Conservation (phyloP, 2,329 filamentous ascomycete species). For the Fusarium sublunatum region DNA sequence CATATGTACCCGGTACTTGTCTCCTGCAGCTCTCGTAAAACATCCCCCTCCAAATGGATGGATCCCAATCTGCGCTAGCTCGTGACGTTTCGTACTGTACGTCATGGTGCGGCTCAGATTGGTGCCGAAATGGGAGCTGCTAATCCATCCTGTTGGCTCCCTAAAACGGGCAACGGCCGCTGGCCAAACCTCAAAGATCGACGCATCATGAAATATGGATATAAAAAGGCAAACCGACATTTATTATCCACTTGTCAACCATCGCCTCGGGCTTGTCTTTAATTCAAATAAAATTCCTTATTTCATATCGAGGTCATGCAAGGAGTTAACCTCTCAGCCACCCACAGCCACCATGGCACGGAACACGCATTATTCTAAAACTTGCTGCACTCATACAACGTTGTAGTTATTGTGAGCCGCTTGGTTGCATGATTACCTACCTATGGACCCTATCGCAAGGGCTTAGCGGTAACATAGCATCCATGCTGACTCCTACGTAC, state of each 20-base stretch:
- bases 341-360: constrained; percentile 37
- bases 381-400: constrained; percentile 22
- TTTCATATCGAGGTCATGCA: constrained; percentile 19
- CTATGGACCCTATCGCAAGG: too few relatives aligned
- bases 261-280: not conserved
- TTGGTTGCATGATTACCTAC: not conserved
- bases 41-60: constrained; percentile 5
- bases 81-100: constrained; percentile 28
- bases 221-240: not conserved
- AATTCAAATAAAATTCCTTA: constrained; percentile 1
- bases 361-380: too few relatives aligned
- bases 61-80: constrained; percentile 22
- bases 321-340: constrained; percentile 27
- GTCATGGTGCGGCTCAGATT: constrained; percentile 41
- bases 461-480: too few relatives aligned
- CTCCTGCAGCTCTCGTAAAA: constrained; percentile 40
- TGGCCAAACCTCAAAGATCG: not conserved
- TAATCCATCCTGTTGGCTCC: not conserved
- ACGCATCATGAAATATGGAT: not conserved
- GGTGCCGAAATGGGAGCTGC: constrained; percentile 28
- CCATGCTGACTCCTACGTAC: too few relatives aligned
- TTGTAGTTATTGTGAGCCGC: constrained; percentile 21
- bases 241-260: not conserved
- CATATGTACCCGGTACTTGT: constrained; percentile 28
- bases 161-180: constrained; percentile 26